A percentile compares a stretch with the other conserved stretches of the same genome.
Evolutionary conservation across 176 grass and related monocot species (phyloP).

Genomic region (barley (Hordeum vulgare)): DNA sequence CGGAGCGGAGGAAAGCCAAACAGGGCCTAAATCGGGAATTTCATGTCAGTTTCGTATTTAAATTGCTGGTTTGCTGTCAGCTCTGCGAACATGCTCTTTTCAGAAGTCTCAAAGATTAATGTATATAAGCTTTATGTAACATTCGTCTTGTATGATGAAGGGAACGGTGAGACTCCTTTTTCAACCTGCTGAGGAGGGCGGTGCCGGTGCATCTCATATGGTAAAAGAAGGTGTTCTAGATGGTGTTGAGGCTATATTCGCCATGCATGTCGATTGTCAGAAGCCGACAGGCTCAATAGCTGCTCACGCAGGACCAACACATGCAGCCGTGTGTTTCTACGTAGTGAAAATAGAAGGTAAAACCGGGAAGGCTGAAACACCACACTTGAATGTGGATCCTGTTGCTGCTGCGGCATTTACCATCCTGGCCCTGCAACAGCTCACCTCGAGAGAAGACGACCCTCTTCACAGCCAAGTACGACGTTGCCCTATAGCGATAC

Average conservation of each 20-base stretch:
- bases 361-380: conserved; percentile 57
- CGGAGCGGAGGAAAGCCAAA: no score
- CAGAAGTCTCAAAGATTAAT: background rate
- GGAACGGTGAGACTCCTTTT: conserved; percentile 90
- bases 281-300: conserved; percentile 45
- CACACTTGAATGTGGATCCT: conserved; percentile 79
- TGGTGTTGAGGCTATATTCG: conserved; percentile 70
- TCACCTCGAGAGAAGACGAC: conserved; percentile 82
- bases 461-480: conserved; percentile 90
- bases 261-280: conserved; percentile 63
- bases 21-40: background rate
- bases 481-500: background rate
- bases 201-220: conserved; percentile 88
- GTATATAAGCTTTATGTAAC: background rate
- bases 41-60: background rate
- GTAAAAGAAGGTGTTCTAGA: conserved; percentile 68
- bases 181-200: conserved; percentile 92
- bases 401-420: conserved; percentile 54
- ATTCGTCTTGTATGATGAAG: conserved; percentile 34
- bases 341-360: conserved; percentile 85
- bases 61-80: background rate
- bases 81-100: background rate
- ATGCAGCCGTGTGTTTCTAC: conserved; percentile 67
- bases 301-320: conserved; percentile 58
- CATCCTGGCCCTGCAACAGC: conserved; percentile 63